Percentiles rank a stretch among this genome's conserved stretches.
Conservation (phyloP, 1,139 yeast species). For the Geotrichum carabidarum region DNA sequence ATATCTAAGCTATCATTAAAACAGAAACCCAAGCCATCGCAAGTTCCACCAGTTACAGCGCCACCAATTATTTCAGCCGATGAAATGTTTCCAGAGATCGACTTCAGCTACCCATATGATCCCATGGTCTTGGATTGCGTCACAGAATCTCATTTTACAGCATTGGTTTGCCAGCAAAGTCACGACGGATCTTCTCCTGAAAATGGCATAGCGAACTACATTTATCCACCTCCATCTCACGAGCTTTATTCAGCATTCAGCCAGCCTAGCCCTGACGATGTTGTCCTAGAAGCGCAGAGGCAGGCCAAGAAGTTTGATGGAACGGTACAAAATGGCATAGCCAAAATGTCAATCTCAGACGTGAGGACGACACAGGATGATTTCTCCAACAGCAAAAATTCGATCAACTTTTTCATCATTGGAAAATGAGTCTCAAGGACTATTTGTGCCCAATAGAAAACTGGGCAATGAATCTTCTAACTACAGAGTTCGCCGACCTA, state of each 20-base stretch:
- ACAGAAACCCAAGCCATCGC: background rate
- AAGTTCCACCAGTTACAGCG: background rate
- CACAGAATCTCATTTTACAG: background rate
- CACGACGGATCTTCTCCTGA: background rate
- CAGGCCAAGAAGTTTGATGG: constrained; percentile 20
- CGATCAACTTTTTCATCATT: constrained; percentile 1
- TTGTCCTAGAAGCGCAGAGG: constrained; percentile 56
- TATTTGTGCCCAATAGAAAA: too few relatives aligned
- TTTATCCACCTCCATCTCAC: constrained; percentile 7
- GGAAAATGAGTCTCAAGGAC: background rate
- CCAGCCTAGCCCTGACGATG: constrained; percentile 81
- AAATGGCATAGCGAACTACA: background rate
- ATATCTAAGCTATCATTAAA: background rate
- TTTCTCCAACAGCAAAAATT: constrained; percentile 2
- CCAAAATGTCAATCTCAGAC: constrained; percentile 7
- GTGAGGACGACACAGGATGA: background rate
- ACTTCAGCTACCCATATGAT: constrained; percentile 7
- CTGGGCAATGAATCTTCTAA: too few relatives aligned
- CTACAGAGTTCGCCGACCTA: too few relatives aligned
- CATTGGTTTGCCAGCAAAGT: background rate
- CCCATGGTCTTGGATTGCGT: background rate
- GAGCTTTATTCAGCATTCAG: constrained; percentile 44
- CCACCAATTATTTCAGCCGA: constrained; percentile 8
- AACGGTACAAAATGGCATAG: constrained; percentile 5
- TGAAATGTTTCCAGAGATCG: constrained; percentile 15